A percentile compares a stretch with the other conserved stretches of the same genome.
These are phyloP conservation scores for Salvia miltiorrhiza DNA, from an alignment of 257 asterid genomes.

Conservation along the genomic window DNA sequence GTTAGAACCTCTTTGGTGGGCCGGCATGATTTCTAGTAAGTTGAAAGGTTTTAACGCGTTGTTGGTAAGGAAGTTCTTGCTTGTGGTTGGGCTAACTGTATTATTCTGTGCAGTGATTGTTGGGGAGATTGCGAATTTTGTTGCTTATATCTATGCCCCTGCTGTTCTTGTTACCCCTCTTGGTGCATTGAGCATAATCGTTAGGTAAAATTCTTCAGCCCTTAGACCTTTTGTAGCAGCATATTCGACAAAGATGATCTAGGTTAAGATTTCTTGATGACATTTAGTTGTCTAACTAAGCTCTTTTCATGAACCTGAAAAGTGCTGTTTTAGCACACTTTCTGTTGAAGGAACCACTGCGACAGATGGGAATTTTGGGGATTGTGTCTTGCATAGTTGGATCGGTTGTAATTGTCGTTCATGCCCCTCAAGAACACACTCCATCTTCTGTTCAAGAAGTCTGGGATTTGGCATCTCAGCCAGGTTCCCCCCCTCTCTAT, in stretches of 20 bases:
- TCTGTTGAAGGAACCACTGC: conserved; percentile 58
- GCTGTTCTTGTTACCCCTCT: conserved; percentile 95
- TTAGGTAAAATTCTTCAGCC: conserved; percentile 46
- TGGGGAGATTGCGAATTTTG: conserved; percentile 78
- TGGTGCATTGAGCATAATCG: conserved; percentile 86
- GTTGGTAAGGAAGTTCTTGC: not conserved
- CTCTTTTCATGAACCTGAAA: conserved; percentile 27
- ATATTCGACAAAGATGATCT: not conserved
- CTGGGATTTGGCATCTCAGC: conserved; percentile 63
- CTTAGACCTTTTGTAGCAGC: conserved; percentile 1
- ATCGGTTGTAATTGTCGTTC: conserved; percentile 58
- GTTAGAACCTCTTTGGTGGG: conserved; percentile 93
- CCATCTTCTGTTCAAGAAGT: conserved; percentile 61
- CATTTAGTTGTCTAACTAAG: conserved; percentile 14
- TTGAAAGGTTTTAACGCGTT: not conserved
- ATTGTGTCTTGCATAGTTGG: conserved; percentile 63
- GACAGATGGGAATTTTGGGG: conserved; percentile 55
- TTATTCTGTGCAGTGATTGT: conserved; percentile 61
- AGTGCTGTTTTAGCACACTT: conserved; percentile 67
- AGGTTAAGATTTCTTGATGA: conserved; percentile 6
- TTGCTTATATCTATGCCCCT: conserved; percentile 90
- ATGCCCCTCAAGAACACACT: conserved; percentile 62
- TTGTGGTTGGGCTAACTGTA: conserved; percentile 7
- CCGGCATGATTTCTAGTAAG: conserved; percentile 90
- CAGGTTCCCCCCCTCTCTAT: conserved; percentile 30